Evolutionary conservation across 106 monocot genomes (phyloP).

Genomic region (Apostasia shenzhenica): DNA sequence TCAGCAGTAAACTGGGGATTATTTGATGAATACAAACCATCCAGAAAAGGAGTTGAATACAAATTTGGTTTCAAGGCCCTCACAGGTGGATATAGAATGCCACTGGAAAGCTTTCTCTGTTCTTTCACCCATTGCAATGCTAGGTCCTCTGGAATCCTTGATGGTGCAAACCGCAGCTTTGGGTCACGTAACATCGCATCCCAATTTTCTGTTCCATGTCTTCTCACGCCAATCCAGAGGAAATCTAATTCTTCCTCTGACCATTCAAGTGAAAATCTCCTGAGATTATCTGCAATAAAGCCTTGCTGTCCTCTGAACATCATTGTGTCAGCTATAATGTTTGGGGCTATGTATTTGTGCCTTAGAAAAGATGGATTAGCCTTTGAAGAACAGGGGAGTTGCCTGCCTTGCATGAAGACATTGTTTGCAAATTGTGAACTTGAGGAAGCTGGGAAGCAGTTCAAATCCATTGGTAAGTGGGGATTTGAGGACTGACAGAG

Average conservation of each 20-base stretch:
- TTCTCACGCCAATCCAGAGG: constrained; percentile 95
- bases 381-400: background rate
- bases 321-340: constrained; percentile 10
- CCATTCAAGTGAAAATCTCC: constrained; percentile 36
- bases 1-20: constrained; percentile 24
- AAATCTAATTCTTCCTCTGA: constrained; percentile 91
- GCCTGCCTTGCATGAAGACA: constrained; percentile 1
- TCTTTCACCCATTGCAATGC: constrained; percentile 67
- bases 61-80: background rate
- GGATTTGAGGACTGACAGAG: constrained; percentile 7
- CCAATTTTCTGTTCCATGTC: constrained; percentile 82
- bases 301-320: constrained; percentile 24
- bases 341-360: constrained; percentile 18
- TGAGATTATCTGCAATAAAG: constrained; percentile 13
- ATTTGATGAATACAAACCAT: constrained; percentile 6
- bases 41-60: constrained; percentile 3
- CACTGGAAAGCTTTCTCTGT: constrained; percentile 53
- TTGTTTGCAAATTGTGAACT: background rate
- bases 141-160: constrained; percentile 53
- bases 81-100: constrained; percentile 12
- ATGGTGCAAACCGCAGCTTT: constrained; percentile 37
- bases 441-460: constrained; percentile 4
- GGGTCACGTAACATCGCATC: constrained; percentile 62
- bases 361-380: constrained; percentile 17
- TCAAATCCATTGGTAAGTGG: constrained; percentile 2